Base-by-base conservation (phyloP, 2,329 filamentous ascomycete genomes). In the Penicillium sp. region DNA sequence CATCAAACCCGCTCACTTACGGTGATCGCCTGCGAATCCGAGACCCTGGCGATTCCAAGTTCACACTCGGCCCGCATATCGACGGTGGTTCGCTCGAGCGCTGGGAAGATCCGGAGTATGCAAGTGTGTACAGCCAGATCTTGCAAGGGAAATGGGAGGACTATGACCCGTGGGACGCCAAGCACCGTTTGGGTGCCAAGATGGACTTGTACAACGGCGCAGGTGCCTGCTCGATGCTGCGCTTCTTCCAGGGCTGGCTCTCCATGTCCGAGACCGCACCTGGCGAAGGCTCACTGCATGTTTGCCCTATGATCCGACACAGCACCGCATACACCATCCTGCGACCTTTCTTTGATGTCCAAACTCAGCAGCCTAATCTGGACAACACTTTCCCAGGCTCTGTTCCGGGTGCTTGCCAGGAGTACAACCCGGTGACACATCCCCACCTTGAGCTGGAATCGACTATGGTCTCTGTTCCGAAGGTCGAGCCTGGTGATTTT, bases 211-310 rank as follows among this genome's bases (percentile, higher is more conserved):
- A 97, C 68, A 80, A 90, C 44, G 90, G 91, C 0, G 80, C 91
- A 0, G 91, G 92, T 0, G 86, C 89, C 1, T 96, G 90, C 72
- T 87, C 82, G 39, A 90, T 91, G 78, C 91, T 96, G 72, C 83
- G 93, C 32, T 88, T 91, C 80, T 93, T 90, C 70, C 92, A 97
- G 73, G 92, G 91, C 15, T 97, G 92, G 92, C 72, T 97, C 46
- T 70, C 71, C 53, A 87, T 97, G 80, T 91, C 87, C 51, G 75
- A 78, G n/a, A 87, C 85, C 0, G 84, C 80, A 0, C 89, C 90
- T 0, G 79, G 80, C 4, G 86, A 96, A 73, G 92, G 92, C 1
- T 94, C 91, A 0, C 73, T 97, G 46, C 79, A 90, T 36, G 88
- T 96, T 2, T 92, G 92, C 63, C 92, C 92, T 0, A 77, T 95